Conservation (phyloP, 345 rosid species). For the rapeseed (Brassica napus) region Da-Ae NC_063436.1:21755001-21755500, state of each 20-base stretch:
- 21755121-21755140: constrained; percentile 77
- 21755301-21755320: constrained; percentile 61
- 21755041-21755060: constrained; percentile 70
- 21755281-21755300: constrained; percentile 68
- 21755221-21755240: constrained; percentile 37
- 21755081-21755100: constrained; percentile 66
- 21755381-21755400: constrained; percentile 40
- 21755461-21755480: constrained; percentile 50
- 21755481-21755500: constrained; percentile 50
- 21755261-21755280: constrained; percentile 63
- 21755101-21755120: constrained; percentile 67
- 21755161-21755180: constrained; percentile 59
- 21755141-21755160: constrained; percentile 61
- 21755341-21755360: constrained; percentile 64
- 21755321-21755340: constrained; percentile 63
- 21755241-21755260: constrained; percentile 53
- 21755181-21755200: constrained; percentile 63
- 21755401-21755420: constrained; percentile 60
- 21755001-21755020: constrained; percentile 54
- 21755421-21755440: constrained; percentile 62
- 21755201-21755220: constrained; percentile 50
- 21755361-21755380: constrained; percentile 71
- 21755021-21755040: constrained; percentile 49
- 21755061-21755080: constrained; percentile 74
- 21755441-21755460: constrained; percentile 59